phyloP scores from a whole-genome alignment of 2,329 filamentous ascomycete species.

The Colletotrichum sp. region DNA sequence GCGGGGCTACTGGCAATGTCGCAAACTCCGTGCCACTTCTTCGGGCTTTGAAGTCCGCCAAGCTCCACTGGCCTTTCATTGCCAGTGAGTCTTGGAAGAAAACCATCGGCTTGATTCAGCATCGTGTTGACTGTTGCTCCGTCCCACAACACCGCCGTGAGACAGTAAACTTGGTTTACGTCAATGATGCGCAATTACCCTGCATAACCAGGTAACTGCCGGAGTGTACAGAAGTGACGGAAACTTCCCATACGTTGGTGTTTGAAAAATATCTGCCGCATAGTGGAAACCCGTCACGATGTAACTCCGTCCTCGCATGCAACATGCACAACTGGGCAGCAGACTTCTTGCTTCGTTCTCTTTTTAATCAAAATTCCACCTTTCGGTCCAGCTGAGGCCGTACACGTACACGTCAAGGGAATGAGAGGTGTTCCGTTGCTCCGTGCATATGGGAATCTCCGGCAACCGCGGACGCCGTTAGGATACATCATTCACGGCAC shows the following conservation, averaged over 20 bases:
- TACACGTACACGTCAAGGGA: neutral
- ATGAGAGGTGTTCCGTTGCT: neutral
- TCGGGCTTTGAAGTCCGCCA: neutral
- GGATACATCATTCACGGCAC: neutral
- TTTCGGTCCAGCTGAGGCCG: neutral
- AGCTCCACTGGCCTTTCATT: neutral
- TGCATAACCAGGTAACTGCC: neutral
- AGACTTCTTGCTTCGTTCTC: neutral
- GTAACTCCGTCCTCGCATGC: neutral
- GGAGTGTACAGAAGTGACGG: neutral
- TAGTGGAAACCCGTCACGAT: neutral
- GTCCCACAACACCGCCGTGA: neutral
- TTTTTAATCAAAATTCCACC: neutral
- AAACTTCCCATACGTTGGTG: neutral
- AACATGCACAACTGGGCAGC: neutral
- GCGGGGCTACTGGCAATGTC: neutral
- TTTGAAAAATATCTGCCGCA: neutral
- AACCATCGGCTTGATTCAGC: neutral
- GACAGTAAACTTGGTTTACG: neutral
- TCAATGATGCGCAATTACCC: neutral
- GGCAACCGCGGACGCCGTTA: neutral
- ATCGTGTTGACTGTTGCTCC: neutral
- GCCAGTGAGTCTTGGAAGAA: neutral
- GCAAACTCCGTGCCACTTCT: neutral
- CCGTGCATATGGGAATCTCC: neutral